Percentiles rank a stretch among this genome's conserved stretches.
Evolutionary conservation across 2,329 filamentous ascomycete species (phyloP).

Genomic region (Pestalotiopsis sp.): DNA sequence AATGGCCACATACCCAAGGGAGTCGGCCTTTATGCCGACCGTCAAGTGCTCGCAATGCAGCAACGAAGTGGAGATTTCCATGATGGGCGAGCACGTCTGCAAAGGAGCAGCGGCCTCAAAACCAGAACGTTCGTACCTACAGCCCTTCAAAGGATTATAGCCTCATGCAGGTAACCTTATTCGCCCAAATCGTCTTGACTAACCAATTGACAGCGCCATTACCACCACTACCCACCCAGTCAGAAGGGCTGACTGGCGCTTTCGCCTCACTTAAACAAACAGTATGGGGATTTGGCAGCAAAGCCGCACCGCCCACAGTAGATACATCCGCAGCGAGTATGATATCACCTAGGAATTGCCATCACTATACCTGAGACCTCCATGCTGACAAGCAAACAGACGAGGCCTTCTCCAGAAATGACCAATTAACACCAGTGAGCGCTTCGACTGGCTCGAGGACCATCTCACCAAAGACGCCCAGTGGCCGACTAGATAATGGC

Average conservation of each 20-base stretch:
- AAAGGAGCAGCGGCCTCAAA: conserved; percentile 37
- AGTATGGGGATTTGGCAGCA: conserved; percentile 43
- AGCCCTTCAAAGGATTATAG: not conserved
- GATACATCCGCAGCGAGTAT: conserved; percentile 62
- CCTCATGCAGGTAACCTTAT: not conserved
- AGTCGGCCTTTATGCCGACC: conserved; percentile 74
- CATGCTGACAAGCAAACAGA: conserved; percentile 40
- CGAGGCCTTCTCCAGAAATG: conserved; percentile 54
- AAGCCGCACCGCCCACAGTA: conserved; percentile 52
- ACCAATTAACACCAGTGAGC: conserved; percentile 67
- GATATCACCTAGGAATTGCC: conserved; percentile 29
- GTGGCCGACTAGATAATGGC: conserved; percentile 44
- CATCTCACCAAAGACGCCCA: conserved; percentile 65
- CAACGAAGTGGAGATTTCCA: conserved; percentile 77
- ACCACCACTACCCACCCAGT: conserved; percentile 20
- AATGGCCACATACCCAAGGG: conserved; percentile 55
- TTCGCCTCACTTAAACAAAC: conserved; percentile 40
- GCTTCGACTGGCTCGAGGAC: conserved; percentile 61
- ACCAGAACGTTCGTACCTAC: conserved; percentile 45
- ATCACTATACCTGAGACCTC: not conserved
- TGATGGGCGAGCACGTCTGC: conserved; percentile 87
- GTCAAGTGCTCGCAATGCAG: conserved; percentile 88
- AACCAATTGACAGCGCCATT: conserved; percentile 4
- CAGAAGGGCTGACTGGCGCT: conserved; percentile 36
- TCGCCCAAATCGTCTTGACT: not conserved